Evolutionary conservation across 345 rosid genomes (phyloP), one percentile per base, ranked within the genome.

Genomic region (Eucalyptus erythrocorys): DNA sequence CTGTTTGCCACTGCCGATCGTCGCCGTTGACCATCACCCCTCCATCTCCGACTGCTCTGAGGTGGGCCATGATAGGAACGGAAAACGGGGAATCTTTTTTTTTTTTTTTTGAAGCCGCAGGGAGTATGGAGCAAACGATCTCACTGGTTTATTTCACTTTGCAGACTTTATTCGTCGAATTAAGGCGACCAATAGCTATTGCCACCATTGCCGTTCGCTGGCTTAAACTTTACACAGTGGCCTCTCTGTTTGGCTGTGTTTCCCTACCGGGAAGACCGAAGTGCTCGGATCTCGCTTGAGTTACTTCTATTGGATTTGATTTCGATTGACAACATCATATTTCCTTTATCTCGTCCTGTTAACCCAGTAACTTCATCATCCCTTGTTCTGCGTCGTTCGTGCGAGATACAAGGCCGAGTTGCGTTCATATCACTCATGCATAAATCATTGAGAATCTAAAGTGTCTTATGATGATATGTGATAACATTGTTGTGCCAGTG

Each of bases 11-110:
- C 66, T 59, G 32, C 32, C 4, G 15, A 26, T 59, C 32, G 15
- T 11, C 32, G 15, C 10, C 37, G 9, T 64, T 64, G 71, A 64
- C 19, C 0, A 3, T 64, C 19, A 19, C 10, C 0, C 37, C 5
- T 4, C 3, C 37, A 64, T n/a, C 76, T 2, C 21, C 21, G 1
- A n/a, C 3, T 64, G 66, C 66, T 59, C 27, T 59, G 2, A 59
- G 66, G n/a, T 59, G 14, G 7, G n/a, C 7, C 66, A 12, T 27
- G 7, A 59, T 2, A 27, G 32, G 66, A 27, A 0, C 32, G 15
- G 7, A 59, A 59, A 27, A 59, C 32, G 5, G 66, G 27, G 66
- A 27, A 59, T 27, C 15, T 53, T 4, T 19, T 21, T 10, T 57
- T 26, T 26, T 11, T 3, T 27, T 59, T 59, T 26, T 59, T 59